Evolutionary conservation across 768 basidiomycete species (phyloP).

Genomic region (Mycena olivaceomarginata): DNA sequence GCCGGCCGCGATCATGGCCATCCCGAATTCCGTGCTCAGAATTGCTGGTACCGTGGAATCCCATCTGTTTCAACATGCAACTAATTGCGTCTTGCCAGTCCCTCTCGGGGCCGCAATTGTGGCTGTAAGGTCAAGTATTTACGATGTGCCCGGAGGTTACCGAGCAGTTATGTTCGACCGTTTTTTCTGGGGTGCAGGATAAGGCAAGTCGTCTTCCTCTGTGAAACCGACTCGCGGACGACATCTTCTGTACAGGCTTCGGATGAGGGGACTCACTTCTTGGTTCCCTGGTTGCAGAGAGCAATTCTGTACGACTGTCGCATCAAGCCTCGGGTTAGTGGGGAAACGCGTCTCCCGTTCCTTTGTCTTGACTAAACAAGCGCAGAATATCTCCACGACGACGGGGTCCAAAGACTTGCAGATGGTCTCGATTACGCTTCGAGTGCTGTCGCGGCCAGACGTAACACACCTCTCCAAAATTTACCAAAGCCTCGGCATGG

Average conservation of each 20-base stretch:
- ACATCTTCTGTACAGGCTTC: conserved; percentile 73
- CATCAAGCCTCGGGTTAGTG: conserved; percentile 93
- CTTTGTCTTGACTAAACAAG: conserved; percentile 6
- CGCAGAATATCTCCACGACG: conserved; percentile 97
- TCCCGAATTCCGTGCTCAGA: conserved; percentile 29
- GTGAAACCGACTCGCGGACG: conserved; percentile 9
- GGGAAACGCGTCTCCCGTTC: background rate
- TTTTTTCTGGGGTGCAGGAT: conserved; percentile 94
- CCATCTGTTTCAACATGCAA: conserved; percentile 30
- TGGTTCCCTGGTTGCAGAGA: conserved; percentile 96
- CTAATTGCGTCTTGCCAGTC: conserved; percentile 54
- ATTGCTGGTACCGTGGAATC: conserved; percentile 31
- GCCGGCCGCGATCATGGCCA: conserved; percentile 40
- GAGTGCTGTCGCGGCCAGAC: conserved; percentile 96
- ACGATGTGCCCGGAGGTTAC: conserved; percentile 93
- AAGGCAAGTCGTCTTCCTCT: conserved; percentile 63
- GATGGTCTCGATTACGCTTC: conserved; percentile 98
- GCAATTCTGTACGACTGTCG: conserved; percentile 98
- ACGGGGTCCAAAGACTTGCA: conserved; percentile 99
- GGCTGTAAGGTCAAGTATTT: conserved; percentile 64
- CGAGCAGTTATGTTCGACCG: conserved; percentile 99
- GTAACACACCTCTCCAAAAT: conserved; percentile 91
- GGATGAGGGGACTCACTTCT: conserved; percentile 96
- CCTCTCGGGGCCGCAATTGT: conserved; percentile 55
- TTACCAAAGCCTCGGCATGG: conserved; percentile 95